Evolutionary conservation across 805 yeast genomes (phyloP).

Genomic region (Candida orba): DNA sequence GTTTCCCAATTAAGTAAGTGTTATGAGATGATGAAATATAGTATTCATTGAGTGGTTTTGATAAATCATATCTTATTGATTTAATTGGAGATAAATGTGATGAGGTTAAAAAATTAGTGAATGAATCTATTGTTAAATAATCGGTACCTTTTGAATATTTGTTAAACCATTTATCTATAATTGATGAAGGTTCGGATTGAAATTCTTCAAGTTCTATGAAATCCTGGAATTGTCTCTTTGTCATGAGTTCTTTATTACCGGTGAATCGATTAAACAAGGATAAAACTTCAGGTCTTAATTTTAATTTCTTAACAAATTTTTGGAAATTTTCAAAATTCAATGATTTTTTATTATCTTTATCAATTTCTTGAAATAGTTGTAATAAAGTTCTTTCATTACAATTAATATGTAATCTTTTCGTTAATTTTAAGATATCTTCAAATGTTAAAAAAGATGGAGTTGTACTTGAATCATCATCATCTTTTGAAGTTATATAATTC

Average conservation of each 20-base stretch:
- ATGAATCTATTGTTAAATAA: constrained; percentile 11
- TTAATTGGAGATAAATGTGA: constrained; percentile 21
- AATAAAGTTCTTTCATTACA: constrained; percentile 48
- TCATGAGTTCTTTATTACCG: constrained; percentile 18
- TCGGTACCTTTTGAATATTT: constrained; percentile 25
- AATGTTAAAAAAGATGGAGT: constrained; percentile 41
- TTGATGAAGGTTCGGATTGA: constrained; percentile 30
- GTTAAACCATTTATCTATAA: constrained; percentile 28
- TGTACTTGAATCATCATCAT: constrained; percentile 22
- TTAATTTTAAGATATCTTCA: constrained; percentile 58
- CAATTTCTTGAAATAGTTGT: constrained; percentile 47
- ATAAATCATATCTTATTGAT: constrained; percentile 29
- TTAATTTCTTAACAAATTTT: constrained; percentile 59
- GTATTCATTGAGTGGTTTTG: constrained; percentile 75
- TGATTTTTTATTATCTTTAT: constrained; percentile 38
- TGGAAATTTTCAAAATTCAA: constrained; percentile 71
- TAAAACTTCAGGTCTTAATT: constrained; percentile 55
- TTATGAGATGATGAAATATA: constrained; percentile 92
- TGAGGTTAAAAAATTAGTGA: constrained; percentile 25
- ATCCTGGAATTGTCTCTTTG: constrained; percentile 25
- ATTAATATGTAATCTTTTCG: constrained; percentile 65
- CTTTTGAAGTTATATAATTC: constrained; percentile 30
- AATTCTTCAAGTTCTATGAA: constrained; percentile 45
- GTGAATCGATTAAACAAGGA: constrained; percentile 39
- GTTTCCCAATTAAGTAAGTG: constrained; percentile 84